Base-by-base conservation (phyloP, 257 asterid genomes). In the Fraxinus anomala region DNA sequence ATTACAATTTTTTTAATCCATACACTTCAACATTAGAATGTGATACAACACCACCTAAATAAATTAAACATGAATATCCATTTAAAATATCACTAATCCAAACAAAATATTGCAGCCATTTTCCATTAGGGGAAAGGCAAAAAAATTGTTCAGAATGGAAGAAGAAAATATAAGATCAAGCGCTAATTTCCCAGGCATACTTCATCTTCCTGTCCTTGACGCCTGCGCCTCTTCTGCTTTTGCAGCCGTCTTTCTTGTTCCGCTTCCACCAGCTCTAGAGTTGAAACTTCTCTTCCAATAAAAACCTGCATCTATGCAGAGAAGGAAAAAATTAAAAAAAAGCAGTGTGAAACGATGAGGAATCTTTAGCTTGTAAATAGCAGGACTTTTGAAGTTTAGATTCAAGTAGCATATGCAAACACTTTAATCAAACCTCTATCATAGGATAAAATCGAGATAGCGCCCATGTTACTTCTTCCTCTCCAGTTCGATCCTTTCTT, bases 401-500 rank as follows among this genome's bases (percentile, higher is more conserved):
- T 65, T 72, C 77, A 33, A 73, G 77, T 34, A 24, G 76, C 85
- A 74, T 54, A 36, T 21, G 74, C 70, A 51, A 68, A 47, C 71
- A 78, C 56, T 78, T 63, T 80, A 76, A 78, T 72, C 86, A 37
- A 77, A 96, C 99, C 98, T 96, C 99, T 75, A 92, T 73, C 87
- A 90, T 80, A 77, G 99, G 99, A 82, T 87, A 96, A 88, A 96
- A 96, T 36, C 97, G 94, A 80, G 86, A 92, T 26, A 96, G 84
- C n/a, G 91, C 93, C 99, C 99, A 96, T 16, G 89, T 81, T 84
- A 92, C 99, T 84, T 93, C 99, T 80, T 95, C 98, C 80, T 93
- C 98, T 76, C 86, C 97, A 49, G 90, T 76, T 84, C 94, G 91
- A 82, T 96, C 99, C 89, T 91, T 87, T 80, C 99, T 89, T 82